Conservation (phyloP, 1,284 basidiomycete genomes). For the Ceraceosorus bombacis region DNA sequence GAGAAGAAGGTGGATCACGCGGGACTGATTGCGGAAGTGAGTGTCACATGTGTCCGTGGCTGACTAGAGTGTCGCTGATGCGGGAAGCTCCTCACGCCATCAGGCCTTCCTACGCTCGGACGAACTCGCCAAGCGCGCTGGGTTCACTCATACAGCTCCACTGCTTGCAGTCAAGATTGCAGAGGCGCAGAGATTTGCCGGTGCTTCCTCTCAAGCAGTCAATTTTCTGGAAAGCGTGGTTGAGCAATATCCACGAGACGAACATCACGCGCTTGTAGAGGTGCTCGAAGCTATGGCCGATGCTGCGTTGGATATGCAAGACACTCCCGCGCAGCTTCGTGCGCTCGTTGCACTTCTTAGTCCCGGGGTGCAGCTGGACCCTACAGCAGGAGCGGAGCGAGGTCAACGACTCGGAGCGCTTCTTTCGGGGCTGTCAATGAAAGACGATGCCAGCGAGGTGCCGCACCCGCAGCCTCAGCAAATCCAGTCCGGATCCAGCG, state of each 20-base stretch:
- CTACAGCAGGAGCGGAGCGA: conserved; percentile 10
- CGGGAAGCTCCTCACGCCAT: not conserved
- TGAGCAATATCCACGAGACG: conserved; percentile 23
- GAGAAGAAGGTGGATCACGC: conserved; percentile 34
- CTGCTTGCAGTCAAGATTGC: conserved; percentile 32
- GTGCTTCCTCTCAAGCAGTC: conserved; percentile 26
- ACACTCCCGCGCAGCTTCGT: conserved; percentile 6
- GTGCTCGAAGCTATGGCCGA: conserved; percentile 1
- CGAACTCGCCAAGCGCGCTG: conserved; percentile 25
- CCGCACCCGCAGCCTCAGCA: conserved; percentile 1
- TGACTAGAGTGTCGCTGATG: not conserved
- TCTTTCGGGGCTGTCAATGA: not conserved
- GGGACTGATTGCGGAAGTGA: conserved; percentile 21
- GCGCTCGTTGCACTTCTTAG: conserved; percentile 13
- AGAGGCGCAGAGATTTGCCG: conserved; percentile 19
- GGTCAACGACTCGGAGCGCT: not conserved
- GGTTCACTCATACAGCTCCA: conserved; percentile 18
- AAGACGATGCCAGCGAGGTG: conserved; percentile 3
- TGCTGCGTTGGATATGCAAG: conserved; percentile 1
- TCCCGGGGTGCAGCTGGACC: conserved; percentile 10
- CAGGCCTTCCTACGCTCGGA: conserved; percentile 19
- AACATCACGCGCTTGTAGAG: not conserved
- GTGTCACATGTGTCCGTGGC: not conserved
- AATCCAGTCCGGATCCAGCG: conserved; percentile 7
- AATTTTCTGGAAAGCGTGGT: conserved; percentile 37